Percentiles rank a stretch among this genome's conserved stretches.
These are phyloP conservation scores for Leccinellum rugosiceps DNA, from an alignment of 768 basidiomycete species.

Conservation along the genomic window DNA sequence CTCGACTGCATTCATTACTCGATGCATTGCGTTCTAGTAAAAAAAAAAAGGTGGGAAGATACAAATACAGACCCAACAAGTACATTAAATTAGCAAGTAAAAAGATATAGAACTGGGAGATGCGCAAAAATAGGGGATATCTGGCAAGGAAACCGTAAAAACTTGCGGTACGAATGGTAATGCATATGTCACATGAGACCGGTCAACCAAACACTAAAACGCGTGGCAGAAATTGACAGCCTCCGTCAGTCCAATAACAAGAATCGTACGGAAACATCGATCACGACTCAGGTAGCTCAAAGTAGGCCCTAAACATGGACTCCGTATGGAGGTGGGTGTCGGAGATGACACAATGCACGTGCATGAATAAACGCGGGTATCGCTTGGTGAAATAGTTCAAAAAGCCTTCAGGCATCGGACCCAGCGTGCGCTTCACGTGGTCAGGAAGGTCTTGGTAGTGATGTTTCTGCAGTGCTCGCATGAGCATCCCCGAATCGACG, in stretches of 20 bases:
- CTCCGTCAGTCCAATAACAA: not conserved
- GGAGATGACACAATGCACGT: slow-evolving; percentile 83
- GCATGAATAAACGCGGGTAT: slow-evolving; percentile 89
- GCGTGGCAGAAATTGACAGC: not conserved
- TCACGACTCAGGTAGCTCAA: slow-evolving; percentile 59
- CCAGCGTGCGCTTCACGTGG: slow-evolving; percentile 82
- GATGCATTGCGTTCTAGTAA: slow-evolving; percentile 7
- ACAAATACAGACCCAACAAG: slow-evolving; percentile 20
- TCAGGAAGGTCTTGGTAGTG: slow-evolving; percentile 97
- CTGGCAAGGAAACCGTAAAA: not conserved
- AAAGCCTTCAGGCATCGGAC: slow-evolving; percentile 90
- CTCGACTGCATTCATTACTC: not conserved
- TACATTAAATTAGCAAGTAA: slow-evolving; percentile 23
- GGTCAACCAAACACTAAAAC: not conserved
- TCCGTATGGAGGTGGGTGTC: slow-evolving; percentile 72
- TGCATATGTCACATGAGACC: slow-evolving; percentile 10
- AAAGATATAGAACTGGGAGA: not conserved
- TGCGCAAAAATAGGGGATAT: not conserved
- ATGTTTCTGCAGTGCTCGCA: slow-evolving; percentile 71
- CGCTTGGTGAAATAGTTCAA: slow-evolving; percentile 89
- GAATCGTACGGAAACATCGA: not conserved
- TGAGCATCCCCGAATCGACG: slow-evolving; percentile 7
- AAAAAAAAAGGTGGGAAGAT: not conserved
- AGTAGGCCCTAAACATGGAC: slow-evolving; percentile 89
- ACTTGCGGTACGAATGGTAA: slow-evolving; percentile 3